Conservation (phyloP, 2,329 filamentous ascomycete genomes). For the Botrytis aclada region DNA sequence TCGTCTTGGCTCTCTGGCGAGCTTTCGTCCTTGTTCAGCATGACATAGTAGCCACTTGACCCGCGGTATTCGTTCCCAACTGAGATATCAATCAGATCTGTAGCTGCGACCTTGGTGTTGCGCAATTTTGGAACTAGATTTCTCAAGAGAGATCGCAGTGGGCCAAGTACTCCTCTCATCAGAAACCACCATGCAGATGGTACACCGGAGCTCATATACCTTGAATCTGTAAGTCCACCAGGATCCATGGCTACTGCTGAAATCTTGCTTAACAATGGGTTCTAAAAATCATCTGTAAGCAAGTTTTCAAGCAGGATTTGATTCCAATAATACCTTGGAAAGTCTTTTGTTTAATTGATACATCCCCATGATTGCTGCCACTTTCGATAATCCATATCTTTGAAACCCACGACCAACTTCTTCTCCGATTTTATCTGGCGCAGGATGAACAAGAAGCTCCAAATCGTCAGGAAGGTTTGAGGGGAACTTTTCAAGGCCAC, state of each 20-base stretch:
- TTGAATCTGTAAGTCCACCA: neutral
- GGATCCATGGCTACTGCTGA: neutral
- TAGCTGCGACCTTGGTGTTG: neutral
- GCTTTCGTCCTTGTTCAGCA: neutral
- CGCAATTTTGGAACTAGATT: neutral
- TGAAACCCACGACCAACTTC: constrained; percentile 6
- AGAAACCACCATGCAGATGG: neutral
- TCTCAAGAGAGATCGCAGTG: neutral
- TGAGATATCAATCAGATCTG: neutral
- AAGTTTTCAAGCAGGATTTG: too few relatives aligned
- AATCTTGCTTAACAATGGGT: neutral
- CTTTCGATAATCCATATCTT: constrained; percentile 2
- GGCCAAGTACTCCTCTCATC: constrained; percentile 2
- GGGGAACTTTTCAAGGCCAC: neutral
- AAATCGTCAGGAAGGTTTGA: neutral
- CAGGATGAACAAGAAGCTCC: neutral
- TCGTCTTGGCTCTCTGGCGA: neutral
- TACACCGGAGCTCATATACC: neutral
- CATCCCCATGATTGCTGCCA: constrained; percentile 1
- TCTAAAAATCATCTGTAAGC: neutral
- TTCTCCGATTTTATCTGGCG: neutral
- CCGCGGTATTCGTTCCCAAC: neutral
- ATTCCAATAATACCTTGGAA: neutral
- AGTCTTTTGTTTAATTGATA: constrained; percentile 1
- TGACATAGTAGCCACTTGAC: neutral